A percentile compares a stretch with the other conserved stretches of the same genome.
phyloP scores from a whole-genome alignment of 2,329 filamentous ascomycete species.

The Amylocarpus encephaloides region DNA sequence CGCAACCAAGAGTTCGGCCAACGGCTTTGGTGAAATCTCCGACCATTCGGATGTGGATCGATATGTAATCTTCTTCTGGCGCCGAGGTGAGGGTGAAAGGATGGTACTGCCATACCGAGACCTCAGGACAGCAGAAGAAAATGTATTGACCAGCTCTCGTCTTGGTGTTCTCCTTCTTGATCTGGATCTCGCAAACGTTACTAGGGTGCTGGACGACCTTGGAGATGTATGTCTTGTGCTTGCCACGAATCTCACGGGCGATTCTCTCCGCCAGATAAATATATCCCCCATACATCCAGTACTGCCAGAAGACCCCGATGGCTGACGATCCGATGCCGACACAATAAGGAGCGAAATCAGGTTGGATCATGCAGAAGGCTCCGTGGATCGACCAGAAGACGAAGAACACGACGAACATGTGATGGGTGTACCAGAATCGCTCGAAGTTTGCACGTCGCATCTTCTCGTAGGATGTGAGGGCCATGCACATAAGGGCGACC shows the following conservation, averaged over 20 bases:
- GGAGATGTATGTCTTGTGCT: constrained; percentile 78
- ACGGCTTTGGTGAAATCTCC: constrained; percentile 73
- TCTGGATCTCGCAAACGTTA: constrained; percentile 85
- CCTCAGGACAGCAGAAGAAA: constrained; percentile 79
- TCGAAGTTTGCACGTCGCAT: constrained; percentile 76
- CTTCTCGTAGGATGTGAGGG: constrained; percentile 70
- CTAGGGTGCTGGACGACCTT: constrained; percentile 87
- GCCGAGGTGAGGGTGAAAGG: constrained; percentile 82
- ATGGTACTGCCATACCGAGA: constrained; percentile 84
- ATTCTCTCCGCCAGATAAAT: constrained; percentile 74
- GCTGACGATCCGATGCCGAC: constrained; percentile 57
- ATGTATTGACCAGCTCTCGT: constrained; percentile 81
- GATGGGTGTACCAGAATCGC: constrained; percentile 86
- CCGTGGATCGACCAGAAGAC: constrained; percentile 88
- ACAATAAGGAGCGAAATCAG: constrained; percentile 74
- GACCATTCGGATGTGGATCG: constrained; percentile 76
- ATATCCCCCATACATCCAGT: constrained; percentile 80
- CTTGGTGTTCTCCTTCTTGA: constrained; percentile 83
- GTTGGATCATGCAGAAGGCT: constrained; percentile 85
- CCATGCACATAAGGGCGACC: constrained; percentile 70
- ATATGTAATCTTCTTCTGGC: constrained; percentile 85
- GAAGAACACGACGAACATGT: constrained; percentile 84
- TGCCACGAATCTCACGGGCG: constrained; percentile 69
- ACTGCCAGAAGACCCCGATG: constrained; percentile 80
- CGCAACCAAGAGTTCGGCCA: constrained; percentile 67